phyloP scores from a whole-genome alignment of 805 yeast species.

The Barnettozyma siamensis region DNA sequence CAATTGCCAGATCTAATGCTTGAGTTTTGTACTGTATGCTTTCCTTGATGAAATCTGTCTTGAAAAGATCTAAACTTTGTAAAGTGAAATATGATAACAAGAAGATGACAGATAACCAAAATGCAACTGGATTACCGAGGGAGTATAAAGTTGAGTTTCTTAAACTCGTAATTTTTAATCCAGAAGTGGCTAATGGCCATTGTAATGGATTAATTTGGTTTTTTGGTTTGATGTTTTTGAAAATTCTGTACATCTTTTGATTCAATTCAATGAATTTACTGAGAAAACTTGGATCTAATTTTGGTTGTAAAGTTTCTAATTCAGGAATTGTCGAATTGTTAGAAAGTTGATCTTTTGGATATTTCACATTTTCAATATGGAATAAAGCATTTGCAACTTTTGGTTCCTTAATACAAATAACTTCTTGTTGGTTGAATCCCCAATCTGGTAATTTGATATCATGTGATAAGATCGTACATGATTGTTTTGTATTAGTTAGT shows the following conservation, averaged over 20 bases:
- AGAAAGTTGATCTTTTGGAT: conserved; percentile 23
- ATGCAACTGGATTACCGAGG: conserved; percentile 58
- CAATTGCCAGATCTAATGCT: conserved; percentile 33
- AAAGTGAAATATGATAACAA: conserved; percentile 24
- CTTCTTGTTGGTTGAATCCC: conserved; percentile 86
- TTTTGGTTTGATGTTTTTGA: conserved; percentile 12
- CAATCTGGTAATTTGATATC: conserved; percentile 69
- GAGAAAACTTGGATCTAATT: conserved; percentile 14
- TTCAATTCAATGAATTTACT: conserved; percentile 21
- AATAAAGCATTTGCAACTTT: conserved; percentile 62
- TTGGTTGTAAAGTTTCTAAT: conserved; percentile 20
- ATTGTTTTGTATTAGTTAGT: conserved; percentile 57
- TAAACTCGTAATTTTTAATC: conserved; percentile 52
- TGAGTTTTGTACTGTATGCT: conserved; percentile 13
- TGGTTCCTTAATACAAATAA: conserved; percentile 76
- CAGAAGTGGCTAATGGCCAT: conserved; percentile 59
- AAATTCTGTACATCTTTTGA: conserved; percentile 13
- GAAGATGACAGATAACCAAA: conserved; percentile 39
- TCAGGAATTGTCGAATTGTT: conserved; percentile 16
- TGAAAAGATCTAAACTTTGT: conserved; percentile 23
- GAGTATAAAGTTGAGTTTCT: conserved; percentile 44
- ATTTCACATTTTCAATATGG: conserved; percentile 59
- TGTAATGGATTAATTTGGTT: conserved; percentile 36
- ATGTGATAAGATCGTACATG: conserved; percentile 73
- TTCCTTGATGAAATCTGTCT: conserved; percentile 13